Evolutionary conservation across 352 stramenopile genomes (phyloP).

Genomic region (Phytopythium boreale): DNA sequence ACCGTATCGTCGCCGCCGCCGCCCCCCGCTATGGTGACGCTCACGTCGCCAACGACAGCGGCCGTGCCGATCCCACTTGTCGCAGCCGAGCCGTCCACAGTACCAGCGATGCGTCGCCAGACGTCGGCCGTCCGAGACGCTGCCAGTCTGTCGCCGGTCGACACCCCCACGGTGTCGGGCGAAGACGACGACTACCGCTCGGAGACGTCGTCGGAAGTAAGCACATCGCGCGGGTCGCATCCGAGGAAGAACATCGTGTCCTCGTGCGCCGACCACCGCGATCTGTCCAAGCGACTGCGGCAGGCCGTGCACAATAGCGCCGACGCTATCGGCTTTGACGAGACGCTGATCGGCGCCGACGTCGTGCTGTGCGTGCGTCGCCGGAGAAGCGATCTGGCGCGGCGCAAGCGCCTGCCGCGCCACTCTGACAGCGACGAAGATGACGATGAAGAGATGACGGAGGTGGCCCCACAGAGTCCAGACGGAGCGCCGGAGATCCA

Average conservation of each 20-base stretch:
- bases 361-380: slow-evolving; percentile 62
- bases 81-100: not conserved
- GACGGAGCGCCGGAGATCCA: slow-evolving; percentile 7
- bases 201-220: slow-evolving; percentile 68
- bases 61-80: slow-evolving; percentile 11
- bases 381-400: slow-evolving; percentile 3
- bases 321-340: slow-evolving; percentile 40
- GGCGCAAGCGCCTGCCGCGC: not conserved
- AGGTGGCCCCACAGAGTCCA: not conserved
- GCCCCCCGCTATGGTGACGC: slow-evolving; percentile 10
- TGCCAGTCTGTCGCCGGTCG: slow-evolving; percentile 36
- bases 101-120: not conserved
- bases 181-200: slow-evolving; percentile 81
- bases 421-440: slow-evolving; percentile 8
- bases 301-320: slow-evolving; percentile 32
- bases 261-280: slow-evolving; percentile 59
- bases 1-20: slow-evolving; percentile 16
- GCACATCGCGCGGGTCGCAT: slow-evolving; percentile 21
- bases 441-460: slow-evolving; percentile 2
- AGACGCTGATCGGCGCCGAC: slow-evolving; percentile 61
- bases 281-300: slow-evolving; percentile 59
- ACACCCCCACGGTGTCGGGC: slow-evolving; percentile 49
- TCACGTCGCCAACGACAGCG: slow-evolving; percentile 17
- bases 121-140: not conserved
- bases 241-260: slow-evolving; percentile 33